Evolutionary conservation across 2,329 filamentous ascomycete genomes (phyloP).

Genomic region (Fusarium denticulatum): DNA sequence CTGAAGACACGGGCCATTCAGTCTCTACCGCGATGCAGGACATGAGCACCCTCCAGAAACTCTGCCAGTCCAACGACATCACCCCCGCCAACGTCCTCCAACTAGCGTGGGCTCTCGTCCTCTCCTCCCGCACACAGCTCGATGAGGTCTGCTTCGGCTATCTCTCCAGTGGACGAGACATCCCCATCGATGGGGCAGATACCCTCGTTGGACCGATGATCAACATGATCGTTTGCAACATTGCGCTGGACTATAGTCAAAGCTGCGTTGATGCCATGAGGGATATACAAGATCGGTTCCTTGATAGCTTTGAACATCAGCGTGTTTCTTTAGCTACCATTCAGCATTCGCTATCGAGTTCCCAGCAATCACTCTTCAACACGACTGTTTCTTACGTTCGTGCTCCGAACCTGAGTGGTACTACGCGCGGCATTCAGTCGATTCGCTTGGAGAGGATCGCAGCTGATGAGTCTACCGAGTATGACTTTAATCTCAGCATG

Average conservation of each 20-base stretch:
- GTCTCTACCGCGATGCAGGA: background rate
- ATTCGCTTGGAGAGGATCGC: background rate
- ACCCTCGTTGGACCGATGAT: background rate
- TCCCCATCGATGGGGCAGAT: background rate
- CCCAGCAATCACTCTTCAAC: background rate
- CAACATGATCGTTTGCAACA: background rate
- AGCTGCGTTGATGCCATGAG: background rate
- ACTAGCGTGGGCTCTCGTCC: background rate
- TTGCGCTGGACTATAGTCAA: background rate
- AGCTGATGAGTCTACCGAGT: background rate
- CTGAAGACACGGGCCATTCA: rapidly evolving
- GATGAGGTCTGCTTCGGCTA: background rate
- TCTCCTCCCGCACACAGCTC: background rate
- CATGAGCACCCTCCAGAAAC: background rate
- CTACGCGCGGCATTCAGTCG: rapidly evolving
- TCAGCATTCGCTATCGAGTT: background rate
- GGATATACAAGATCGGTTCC: background rate
- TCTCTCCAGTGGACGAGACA: background rate
- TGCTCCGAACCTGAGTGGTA: background rate
- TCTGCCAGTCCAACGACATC: background rate
- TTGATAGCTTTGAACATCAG: background rate
- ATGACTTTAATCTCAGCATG: conserved; percentile 3
- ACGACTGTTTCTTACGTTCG: background rate
- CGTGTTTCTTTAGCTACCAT: background rate
- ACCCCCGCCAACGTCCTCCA: background rate